A percentile compares a stretch with the other conserved stretches of the same genome.
Evolutionary conservation across 163 green algal species (phyloP).

Genomic region (Scenedesmus sp.): DNA sequence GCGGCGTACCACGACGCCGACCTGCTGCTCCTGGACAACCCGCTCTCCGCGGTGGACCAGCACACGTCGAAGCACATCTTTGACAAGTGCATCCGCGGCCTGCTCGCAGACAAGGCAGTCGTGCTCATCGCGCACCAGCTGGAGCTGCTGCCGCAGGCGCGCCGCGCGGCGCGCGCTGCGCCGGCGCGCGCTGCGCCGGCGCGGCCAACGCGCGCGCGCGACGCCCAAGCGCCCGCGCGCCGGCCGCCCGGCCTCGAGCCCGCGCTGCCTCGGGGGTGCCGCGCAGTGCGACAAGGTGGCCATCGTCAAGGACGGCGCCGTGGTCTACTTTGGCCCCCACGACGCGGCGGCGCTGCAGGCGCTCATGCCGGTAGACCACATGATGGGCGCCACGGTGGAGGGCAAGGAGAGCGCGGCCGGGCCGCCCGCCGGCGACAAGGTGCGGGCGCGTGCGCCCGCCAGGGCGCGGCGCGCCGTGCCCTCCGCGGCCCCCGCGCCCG

Average conservation of each 20-base stretch:
- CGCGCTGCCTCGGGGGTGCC: too few relatives aligned
- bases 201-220: too few relatives aligned
- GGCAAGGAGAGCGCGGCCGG: constrained; percentile 53
- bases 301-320: constrained; percentile 54
- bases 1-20: constrained; percentile 67
- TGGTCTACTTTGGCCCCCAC: constrained; percentile 67
- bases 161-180: too few relatives aligned
- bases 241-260: too few relatives aligned
- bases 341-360: constrained; percentile 41
- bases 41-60: constrained; percentile 69
- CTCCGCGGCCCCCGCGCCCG: too few relatives aligned
- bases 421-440: background rate
- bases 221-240: too few relatives aligned
- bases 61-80: constrained; percentile 73
- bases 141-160: constrained; percentile 54
- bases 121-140: constrained; percentile 72
- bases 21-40: constrained; percentile 71
- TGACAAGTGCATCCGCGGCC: constrained; percentile 56
- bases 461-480: too few relatives aligned
- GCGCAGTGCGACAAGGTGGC: constrained; percentile 58
- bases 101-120: constrained; percentile 63
- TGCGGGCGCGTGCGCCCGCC: too few relatives aligned
- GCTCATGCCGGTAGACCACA: constrained; percentile 45
- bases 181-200: too few relatives aligned
- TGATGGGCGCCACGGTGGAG: constrained; percentile 60